Base-by-base conservation (phyloP, 2,329 filamentous ascomycete species). In the Diaporthe citriasiana region DNA sequence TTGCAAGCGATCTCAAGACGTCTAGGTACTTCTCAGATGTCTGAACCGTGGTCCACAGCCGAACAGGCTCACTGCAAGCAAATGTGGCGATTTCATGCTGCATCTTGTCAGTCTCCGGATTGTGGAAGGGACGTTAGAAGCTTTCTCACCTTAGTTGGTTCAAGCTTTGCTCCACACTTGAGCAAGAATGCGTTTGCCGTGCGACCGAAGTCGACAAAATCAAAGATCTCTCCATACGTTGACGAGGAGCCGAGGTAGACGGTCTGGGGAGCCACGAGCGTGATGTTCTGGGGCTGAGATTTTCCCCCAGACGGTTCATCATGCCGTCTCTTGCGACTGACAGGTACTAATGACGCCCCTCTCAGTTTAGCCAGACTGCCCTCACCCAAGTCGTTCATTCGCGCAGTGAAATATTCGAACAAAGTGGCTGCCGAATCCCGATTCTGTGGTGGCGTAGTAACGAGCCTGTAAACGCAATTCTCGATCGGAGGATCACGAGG, bases 151-250 rank as follows among this genome's bases (percentile, higher is more conserved):
- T 71, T 97, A 3, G 93, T 97, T 5, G 97, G 97, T 82, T 99
- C 96, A 76, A 91, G 92, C 83, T 97, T 98, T 3, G 95, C 96
- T 13, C 97, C 97, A 77, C 95, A 94, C 76, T 94, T 94, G 78
- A 95, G 90, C 25, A 99, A 85, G 79, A 99, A 99, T 0, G 93
- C 87, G 79, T 98, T 98, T 2, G 94, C 96, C 80, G 96, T 92
- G 45, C 88, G 85, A 0, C 96, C 95, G 84, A 98, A 99, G 81
- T 98, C 94, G 19, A 98, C 95, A 82, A 98, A 99, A 81, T 98
- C 95, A 77, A 99, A 98, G 42, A 99, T 97, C 42, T 97, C 94
- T 15, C 91, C 93, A 79, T 97, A 99, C 10, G 87, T 88, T 2
- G 84, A 82, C 8, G 89, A 91, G 38, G 77, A 92, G 12, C 97